phyloP scores from a whole-genome alignment of 2,329 filamentous ascomycete genomes.

The Microascus cirrosus region DNA sequence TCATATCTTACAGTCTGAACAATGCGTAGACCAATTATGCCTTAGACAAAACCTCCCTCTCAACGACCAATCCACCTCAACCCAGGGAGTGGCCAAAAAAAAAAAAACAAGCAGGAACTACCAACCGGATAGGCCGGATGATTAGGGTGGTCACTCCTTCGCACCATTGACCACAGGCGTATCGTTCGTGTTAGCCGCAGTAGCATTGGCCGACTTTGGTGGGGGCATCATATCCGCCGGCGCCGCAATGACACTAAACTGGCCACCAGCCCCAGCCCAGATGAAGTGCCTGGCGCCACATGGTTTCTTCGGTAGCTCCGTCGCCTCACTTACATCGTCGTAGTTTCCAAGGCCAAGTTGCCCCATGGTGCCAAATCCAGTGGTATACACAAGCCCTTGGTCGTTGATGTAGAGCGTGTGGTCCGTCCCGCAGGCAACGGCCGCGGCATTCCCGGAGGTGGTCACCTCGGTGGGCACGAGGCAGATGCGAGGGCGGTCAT shows the following conservation, averaged over 20 bases:
- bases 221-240: background rate
- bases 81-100: background rate
- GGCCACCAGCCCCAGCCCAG: slow-evolving; percentile 1
- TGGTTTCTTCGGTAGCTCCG: slow-evolving; percentile 13
- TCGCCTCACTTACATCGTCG: slow-evolving; percentile 56
- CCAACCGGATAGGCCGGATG: background rate
- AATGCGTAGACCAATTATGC: background rate
- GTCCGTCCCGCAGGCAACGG: slow-evolving; percentile 49
- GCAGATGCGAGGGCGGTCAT: slow-evolving; percentile 48
- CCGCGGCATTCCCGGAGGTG: slow-evolving; percentile 32
- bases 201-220: background rate
- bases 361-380: slow-evolving; percentile 43
- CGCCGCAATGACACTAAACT: background rate
- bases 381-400: slow-evolving; percentile 54
- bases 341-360: slow-evolving; percentile 39
- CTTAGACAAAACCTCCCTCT: background rate
- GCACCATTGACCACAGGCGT: background rate
- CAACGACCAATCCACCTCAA: background rate
- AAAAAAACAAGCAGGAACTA: background rate
- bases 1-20: background rate
- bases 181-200: background rate
- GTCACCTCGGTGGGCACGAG: slow-evolving; percentile 43
- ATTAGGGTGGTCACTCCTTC: background rate
- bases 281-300: background rate
- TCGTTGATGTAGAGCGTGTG: slow-evolving; percentile 55